phyloP scores from a whole-genome alignment of 2,329 filamentous ascomycete genomes.

The Sporothrix dimorphospora region DNA sequence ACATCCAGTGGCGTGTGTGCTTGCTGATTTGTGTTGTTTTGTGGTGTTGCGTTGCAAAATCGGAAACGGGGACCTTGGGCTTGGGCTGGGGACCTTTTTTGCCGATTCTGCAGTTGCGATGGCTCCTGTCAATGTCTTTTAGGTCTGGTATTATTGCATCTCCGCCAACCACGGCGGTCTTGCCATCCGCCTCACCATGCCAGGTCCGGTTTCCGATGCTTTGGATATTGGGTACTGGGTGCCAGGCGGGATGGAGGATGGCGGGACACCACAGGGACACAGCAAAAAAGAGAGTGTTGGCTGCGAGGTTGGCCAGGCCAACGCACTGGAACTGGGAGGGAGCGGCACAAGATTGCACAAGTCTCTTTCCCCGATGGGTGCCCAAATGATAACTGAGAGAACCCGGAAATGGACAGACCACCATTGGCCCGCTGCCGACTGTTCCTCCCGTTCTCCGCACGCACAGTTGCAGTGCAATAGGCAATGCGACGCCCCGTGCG shows the following conservation, averaged over 20 bases:
- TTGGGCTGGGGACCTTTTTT: background rate
- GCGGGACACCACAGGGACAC: background rate
- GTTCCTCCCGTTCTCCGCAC: background rate
- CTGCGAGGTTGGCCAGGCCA: background rate
- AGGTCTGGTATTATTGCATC: background rate
- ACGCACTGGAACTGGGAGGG: background rate
- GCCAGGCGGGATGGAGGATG: background rate
- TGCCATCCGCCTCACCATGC: background rate
- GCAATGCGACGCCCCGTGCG: background rate
- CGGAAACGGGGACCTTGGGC: background rate
- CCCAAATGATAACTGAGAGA: background rate
- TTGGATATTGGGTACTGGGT: conserved; percentile 2
- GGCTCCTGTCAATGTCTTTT: background rate
- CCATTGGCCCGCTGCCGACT: conserved; percentile 1
- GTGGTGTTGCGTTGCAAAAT: background rate
- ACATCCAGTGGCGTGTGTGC: too few relatives aligned
- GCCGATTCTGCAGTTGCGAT: background rate
- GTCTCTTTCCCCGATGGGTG: background rate
- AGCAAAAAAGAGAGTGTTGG: background rate
- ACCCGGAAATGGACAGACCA: background rate
- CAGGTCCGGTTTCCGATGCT: conserved; percentile 10
- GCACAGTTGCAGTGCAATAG: conserved; percentile 7
- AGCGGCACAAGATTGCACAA: background rate
- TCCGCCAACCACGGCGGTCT: background rate
- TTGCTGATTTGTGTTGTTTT: background rate